Base-by-base conservation (phyloP, 805 yeast species). In the Groenewaldozyma salmanticensis region DNA sequence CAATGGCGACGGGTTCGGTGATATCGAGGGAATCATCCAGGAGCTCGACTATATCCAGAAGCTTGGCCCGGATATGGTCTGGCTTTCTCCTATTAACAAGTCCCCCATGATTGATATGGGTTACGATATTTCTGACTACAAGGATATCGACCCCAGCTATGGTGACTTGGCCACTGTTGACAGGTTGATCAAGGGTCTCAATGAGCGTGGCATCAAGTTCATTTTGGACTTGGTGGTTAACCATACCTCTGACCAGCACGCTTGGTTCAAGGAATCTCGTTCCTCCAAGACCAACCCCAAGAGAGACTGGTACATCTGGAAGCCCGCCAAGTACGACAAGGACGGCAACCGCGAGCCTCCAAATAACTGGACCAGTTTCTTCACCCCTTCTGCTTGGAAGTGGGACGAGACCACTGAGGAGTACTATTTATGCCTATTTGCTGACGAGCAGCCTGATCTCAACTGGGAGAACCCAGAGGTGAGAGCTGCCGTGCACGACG, bases 21-120 rank as follows among this genome's bases (percentile, higher is more conserved):
- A 75, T 55, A 57, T 75, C 39, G 71, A 44, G 4, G 81, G 81
- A 15, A 71, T 75, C 44, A 62, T 70, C 46, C 62, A 71, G 16
- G 66, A 67, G 20, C 60, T 75, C 49, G 77, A 72, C 55, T 72
- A 75, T 54, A 50, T 75, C 52, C 66, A 70, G 52, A 57, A 55
- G 13, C 58, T 74, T 22, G 79, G 79, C 5, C 63, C 63, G 13
- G 76, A 72, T 44, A 68, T 70, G 9, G 56, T 75, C 32, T 75
- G 81, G 81, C 55, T 75, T 41, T 70, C 72, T 20, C 81, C 80
- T 20, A 68, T 70, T 63, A 75, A 64, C 59, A 75, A 71, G 45
- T 68, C 76, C 2, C 80, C 80, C 5, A 75, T 71, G 55, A 71
- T 67, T 39, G 81, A 75, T 53, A 75, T 75, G 80, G 81, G 81